phyloP scores from a whole-genome alignment of 768 basidiomycete genomes.

The Tricholomella constricta region DNA sequence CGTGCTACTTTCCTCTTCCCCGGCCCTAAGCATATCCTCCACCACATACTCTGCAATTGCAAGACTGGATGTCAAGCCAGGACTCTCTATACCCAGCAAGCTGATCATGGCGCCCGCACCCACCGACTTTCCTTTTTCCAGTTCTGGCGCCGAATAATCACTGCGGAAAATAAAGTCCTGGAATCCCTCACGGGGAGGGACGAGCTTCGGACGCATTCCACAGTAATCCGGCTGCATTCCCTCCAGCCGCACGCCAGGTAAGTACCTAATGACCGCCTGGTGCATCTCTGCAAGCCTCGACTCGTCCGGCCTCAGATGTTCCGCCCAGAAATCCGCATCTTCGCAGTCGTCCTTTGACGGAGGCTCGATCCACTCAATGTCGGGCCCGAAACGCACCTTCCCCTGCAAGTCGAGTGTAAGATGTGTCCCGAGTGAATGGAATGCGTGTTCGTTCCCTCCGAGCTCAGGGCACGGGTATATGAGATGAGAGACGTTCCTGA shows the following conservation, averaged over 20 bases:
- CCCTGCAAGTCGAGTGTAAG: slow-evolving; percentile 85
- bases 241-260: slow-evolving; percentile 61
- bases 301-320: slow-evolving; percentile 64
- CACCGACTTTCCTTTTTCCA: slow-evolving; percentile 18
- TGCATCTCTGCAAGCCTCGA: slow-evolving; percentile 67
- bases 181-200: slow-evolving; percentile 71
- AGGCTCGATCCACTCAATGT: slow-evolving; percentile 83
- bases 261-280: slow-evolving; percentile 68
- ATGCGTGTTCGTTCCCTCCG: slow-evolving; percentile 57
- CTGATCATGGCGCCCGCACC: slow-evolving; percentile 65
- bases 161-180: slow-evolving; percentile 79
- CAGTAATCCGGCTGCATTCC: slow-evolving; percentile 81
- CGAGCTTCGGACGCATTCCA: slow-evolving; percentile 88
- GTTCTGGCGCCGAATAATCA: slow-evolving; percentile 51
- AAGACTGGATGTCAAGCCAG: slow-evolving; percentile 85
- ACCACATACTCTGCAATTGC: slow-evolving; percentile 86
- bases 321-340: slow-evolving; percentile 76
- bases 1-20: slow-evolving; percentile 11
- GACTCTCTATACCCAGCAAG: slow-evolving; percentile 88
- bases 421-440: slow-evolving; percentile 91
- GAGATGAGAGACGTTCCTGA: slow-evolving; percentile 65
- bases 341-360: slow-evolving; percentile 42
- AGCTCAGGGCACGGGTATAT: slow-evolving; percentile 90
- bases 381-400: slow-evolving; percentile 89
- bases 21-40: slow-evolving; percentile 49